Conservation (phyloP, 1,284 basidiomycete genomes). For the Pascua sp. region DNA sequence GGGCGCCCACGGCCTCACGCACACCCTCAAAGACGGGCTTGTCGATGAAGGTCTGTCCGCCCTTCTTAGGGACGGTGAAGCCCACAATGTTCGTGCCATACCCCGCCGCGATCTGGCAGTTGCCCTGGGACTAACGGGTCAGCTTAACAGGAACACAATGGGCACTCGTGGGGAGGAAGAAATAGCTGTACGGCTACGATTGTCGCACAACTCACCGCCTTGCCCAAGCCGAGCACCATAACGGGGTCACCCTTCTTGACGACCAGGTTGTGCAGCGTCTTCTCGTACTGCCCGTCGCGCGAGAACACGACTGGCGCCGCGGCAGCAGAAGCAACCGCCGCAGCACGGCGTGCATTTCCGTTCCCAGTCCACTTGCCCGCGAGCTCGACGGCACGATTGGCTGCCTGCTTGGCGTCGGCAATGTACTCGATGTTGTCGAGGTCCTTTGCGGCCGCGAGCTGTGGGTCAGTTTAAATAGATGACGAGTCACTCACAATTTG, state of each 20-base stretch:
- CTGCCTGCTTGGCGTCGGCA: constrained; percentile 18
- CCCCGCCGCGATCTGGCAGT: constrained; percentile 40
- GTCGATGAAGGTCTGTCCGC: constrained; percentile 82
- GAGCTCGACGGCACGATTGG: constrained; percentile 16
- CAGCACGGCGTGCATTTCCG: too few species aligned
- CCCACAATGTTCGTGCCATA: constrained; percentile 89
- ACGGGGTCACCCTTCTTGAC: constrained; percentile 87
- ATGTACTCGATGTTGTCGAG: constrained; percentile 17
- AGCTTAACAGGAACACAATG: neutral
- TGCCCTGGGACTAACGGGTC: constrained; percentile 7
- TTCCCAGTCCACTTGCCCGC: neutral
- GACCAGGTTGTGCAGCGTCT: constrained; percentile 78
- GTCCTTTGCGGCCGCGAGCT: neutral
- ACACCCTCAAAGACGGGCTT: constrained; percentile 87
- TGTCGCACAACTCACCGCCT: constrained; percentile 4
- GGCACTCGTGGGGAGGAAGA: too few species aligned
- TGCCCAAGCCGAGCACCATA: constrained; percentile 65
- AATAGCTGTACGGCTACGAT: constrained; percentile 1
- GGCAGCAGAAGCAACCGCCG: neutral
- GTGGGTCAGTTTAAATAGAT: neutral
- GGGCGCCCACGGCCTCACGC: constrained; percentile 60
- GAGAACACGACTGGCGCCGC: constrained; percentile 14
- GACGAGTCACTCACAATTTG: constrained; percentile 14
- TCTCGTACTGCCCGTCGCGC: constrained; percentile 55
- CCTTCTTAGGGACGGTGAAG: constrained; percentile 91